Conservation (phyloP, 257 asterid species). For the Fraxinus quadrangulata region DNA sequence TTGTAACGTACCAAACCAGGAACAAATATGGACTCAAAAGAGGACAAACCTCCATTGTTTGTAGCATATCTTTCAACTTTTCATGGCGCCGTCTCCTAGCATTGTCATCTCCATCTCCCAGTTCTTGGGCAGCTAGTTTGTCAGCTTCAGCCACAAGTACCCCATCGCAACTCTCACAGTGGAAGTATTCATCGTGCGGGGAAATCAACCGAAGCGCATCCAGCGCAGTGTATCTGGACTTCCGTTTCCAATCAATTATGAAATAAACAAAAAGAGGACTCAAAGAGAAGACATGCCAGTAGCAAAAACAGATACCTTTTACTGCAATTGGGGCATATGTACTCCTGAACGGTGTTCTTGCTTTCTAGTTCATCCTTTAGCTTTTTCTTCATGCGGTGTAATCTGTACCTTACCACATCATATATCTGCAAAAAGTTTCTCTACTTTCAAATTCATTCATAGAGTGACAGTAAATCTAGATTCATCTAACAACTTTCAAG, state of each 20-base stretch:
- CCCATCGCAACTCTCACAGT: constrained; percentile 88
- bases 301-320: constrained; percentile 52
- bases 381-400: constrained; percentile 90
- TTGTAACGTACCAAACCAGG: constrained; percentile 10
- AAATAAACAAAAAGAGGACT: constrained; percentile 22
- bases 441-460: neutral
- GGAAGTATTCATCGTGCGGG: constrained; percentile 77
- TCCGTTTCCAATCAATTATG: constrained; percentile 20
- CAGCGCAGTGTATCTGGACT: constrained; percentile 76
- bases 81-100: constrained; percentile 85
- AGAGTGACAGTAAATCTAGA: neutral
- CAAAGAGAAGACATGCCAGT: constrained; percentile 3
- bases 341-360: constrained; percentile 89
- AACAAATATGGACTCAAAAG: constrained; percentile 16
- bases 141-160: constrained; percentile 85
- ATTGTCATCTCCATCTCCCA: constrained; percentile 90
- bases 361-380: constrained; percentile 92
- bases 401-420: constrained; percentile 92
- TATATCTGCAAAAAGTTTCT: constrained; percentile 57
- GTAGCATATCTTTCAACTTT: constrained; percentile 70
- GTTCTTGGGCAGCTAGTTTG: constrained; percentile 68
- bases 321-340: constrained; percentile 82
- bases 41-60: constrained; percentile 79
- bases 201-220: constrained; percentile 81
- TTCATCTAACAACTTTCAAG: constrained; percentile 19